Evolutionary conservation across 78 protist genomes (phyloP), one percentile per base, ranked within the genome.

Genomic region (Dictyostelium capitatum): DNA sequence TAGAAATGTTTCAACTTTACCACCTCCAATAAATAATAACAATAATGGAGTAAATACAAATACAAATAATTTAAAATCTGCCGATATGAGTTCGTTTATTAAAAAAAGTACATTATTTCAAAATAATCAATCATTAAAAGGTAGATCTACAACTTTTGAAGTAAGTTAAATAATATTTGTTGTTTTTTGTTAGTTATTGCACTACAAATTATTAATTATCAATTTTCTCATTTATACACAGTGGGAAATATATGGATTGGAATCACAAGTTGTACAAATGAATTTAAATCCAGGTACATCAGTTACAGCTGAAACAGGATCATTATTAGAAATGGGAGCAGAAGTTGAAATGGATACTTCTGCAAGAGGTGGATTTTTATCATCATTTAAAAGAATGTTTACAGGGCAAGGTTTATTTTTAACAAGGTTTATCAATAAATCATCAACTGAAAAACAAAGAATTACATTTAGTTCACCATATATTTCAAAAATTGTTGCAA

Each of bases 381-480:
- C 93, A 59, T 77, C 84, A 77, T 59, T 87, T 57, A 87, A 87
- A 17, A 87, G 93, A 87, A 77, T 87, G 93, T 64, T 87, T 23
- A 87, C 93, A n/a, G 93, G 93, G 9, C 93, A 87, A 77, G 93
- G 93, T 64, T 53, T 87, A 47, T 87, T 87, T 80, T 80, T 87
- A 62, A 87, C 93, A 15, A 87, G 69, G 51, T 87, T 87, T 37
- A 28, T 57, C 20, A 87, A 87, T 51, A 12, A 73, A n/a, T 77
- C 93, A 12, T 47, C 28, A 14, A 84, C 57, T 54, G 91, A 85
- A 64, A 85, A 32, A 32, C 72, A 37, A 46, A 74, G 92, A 50
- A 77, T 85, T 11, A 85, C 92, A 48, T 85, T 85, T 30, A 62
- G 67, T 28, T 85, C 92, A 74, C 92, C 92, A 28, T 85, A 85